phyloP scores from a whole-genome alignment of 139 green algal genomes.

The Coccomyxa sp. region DNA sequence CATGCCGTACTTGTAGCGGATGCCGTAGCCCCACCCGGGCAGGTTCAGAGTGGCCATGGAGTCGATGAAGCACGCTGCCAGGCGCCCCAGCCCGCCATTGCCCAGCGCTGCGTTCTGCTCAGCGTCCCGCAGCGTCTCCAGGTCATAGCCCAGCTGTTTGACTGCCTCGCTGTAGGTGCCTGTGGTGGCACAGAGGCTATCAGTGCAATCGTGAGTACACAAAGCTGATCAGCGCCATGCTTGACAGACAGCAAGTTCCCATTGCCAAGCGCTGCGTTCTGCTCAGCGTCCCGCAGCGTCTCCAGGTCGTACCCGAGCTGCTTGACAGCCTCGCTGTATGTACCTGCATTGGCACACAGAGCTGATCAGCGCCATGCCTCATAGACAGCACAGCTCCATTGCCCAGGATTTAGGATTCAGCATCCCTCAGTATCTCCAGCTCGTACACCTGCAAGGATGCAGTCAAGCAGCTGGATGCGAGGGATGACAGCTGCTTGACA shows the following conservation, averaged over 20 bases:
- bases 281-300: constrained; percentile 54
- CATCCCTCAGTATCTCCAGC: constrained; percentile 56
- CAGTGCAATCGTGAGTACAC: no score
- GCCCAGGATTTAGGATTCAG: constrained; percentile 86
- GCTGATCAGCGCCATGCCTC: no score
- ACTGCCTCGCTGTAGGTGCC: constrained; percentile 77
- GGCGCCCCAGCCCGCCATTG: constrained; percentile 96
- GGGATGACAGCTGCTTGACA: no score
- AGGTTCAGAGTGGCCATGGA: constrained; percentile 94
- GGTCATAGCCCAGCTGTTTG: constrained; percentile 64
- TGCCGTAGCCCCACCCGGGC: constrained; percentile 97
- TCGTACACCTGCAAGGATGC: constrained; percentile 76
- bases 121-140: constrained; percentile 57
- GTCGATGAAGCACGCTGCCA: constrained; percentile 98
- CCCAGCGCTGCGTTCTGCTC: constrained; percentile 91
- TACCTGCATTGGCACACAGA: no score
- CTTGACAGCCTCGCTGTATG: constrained; percentile 73
- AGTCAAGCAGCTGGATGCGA: no score
- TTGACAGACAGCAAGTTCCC: no score
- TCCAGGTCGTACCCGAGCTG: constrained; percentile 76
- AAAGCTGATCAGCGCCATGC: no score
- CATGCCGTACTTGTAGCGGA: constrained; percentile 99
- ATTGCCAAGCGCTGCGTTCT: constrained; percentile 94
- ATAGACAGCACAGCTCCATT: no score
- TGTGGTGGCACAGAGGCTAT: no score